phyloP scores from a whole-genome alignment of 2,329 filamentous ascomycete genomes.

The Xylariaceae sp. region DNA sequence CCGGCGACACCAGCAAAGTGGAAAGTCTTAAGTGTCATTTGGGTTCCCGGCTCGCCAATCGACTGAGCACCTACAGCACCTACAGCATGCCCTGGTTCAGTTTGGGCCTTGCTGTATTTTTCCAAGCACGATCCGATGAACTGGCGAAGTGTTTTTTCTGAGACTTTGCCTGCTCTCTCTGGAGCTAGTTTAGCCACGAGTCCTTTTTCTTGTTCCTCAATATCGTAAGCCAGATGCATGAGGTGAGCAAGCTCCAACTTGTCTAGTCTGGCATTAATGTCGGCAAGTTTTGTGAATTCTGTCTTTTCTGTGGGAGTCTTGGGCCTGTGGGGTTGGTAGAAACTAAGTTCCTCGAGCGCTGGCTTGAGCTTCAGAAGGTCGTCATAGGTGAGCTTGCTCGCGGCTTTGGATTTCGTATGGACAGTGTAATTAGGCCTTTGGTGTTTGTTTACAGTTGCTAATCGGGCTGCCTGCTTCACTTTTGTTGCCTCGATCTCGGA shows the following conservation, averaged over 20 bases:
- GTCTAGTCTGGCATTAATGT: slow-evolving; percentile 11
- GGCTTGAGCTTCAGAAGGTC: slow-evolving; percentile 12
- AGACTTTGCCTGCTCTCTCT: slow-evolving; percentile 80
- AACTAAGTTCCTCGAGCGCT: slow-evolving; percentile 13
- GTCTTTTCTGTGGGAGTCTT: slow-evolving; percentile 15
- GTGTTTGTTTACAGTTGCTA: neutral
- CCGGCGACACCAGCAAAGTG: slow-evolving; percentile 99
- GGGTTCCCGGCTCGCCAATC: slow-evolving; percentile 95
- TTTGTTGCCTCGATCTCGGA: slow-evolving; percentile 12
- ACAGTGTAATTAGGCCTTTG: neutral
- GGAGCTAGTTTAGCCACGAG: slow-evolving; percentile 24
- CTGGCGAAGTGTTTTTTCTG: slow-evolving; percentile 63
- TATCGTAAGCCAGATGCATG: slow-evolving; percentile 14
- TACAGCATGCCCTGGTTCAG: slow-evolving; percentile 92
- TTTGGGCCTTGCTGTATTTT: slow-evolving; percentile 87
- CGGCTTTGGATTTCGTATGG: neutral
- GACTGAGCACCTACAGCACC: slow-evolving; percentile 96
- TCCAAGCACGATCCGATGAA: slow-evolving; percentile 81
- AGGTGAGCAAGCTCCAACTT: slow-evolving; percentile 14
- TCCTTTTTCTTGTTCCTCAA: slow-evolving; percentile 29
- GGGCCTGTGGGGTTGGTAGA: slow-evolving; percentile 14
- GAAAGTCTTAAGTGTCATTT: slow-evolving; percentile 99
- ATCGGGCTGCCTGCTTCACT: slow-evolving; percentile 7
- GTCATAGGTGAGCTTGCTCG: slow-evolving; percentile 5
- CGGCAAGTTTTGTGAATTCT: slow-evolving; percentile 13